These are phyloP conservation scores for Starmerella lactis-condensi DNA, from an alignment of 805 yeast genomes.

Conservation along the genomic window DNA sequence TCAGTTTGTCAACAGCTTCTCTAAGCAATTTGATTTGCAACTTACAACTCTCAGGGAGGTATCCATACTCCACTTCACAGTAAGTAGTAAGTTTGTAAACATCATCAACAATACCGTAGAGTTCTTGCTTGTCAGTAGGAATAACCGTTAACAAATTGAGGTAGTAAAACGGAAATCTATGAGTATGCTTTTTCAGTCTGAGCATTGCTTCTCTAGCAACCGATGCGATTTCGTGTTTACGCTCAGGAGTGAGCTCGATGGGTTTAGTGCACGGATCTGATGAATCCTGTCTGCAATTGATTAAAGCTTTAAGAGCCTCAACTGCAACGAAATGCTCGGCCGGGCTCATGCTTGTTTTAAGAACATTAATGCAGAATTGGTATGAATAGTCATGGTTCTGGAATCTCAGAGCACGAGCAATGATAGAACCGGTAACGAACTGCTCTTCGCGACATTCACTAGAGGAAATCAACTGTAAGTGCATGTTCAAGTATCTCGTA, in stretches of 20 bases:
- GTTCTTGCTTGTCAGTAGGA: slow-evolving; percentile 20
- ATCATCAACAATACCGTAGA: slow-evolving; percentile 21
- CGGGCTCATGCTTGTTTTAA: slow-evolving; percentile 39
- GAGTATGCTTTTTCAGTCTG: slow-evolving; percentile 3
- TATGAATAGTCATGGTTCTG: slow-evolving; percentile 40
- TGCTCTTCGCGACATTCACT: slow-evolving; percentile 18
- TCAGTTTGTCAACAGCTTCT: neutral
- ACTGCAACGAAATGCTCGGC: slow-evolving; percentile 41
- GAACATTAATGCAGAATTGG: slow-evolving; percentile 42
- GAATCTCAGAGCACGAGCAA: slow-evolving; percentile 43
- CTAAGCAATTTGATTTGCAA: neutral
- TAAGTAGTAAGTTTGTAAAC: too few species aligned
- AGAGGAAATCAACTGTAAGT: slow-evolving; percentile 23
- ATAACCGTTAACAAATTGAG: slow-evolving; percentile 18
- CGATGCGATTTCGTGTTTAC: slow-evolving; percentile 9
- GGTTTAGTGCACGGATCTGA: neutral
- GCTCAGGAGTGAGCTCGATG: slow-evolving; percentile 5
- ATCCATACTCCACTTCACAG: too few species aligned
- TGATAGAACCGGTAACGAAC: slow-evolving; percentile 35
- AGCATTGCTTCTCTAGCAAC: slow-evolving; percentile 9
- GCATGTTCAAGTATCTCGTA: slow-evolving; percentile 26
- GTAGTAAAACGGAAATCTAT: slow-evolving; percentile 10
- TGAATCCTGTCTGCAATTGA: slow-evolving; percentile 12
- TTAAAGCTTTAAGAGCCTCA: slow-evolving; percentile 50
- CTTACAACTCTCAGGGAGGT: too few species aligned